A percentile compares a stretch with the other conserved stretches of the same genome.
Conservation (phyloP, 1,284 basidiomycete genomes). For the Irpex rosettiformis region DNA sequence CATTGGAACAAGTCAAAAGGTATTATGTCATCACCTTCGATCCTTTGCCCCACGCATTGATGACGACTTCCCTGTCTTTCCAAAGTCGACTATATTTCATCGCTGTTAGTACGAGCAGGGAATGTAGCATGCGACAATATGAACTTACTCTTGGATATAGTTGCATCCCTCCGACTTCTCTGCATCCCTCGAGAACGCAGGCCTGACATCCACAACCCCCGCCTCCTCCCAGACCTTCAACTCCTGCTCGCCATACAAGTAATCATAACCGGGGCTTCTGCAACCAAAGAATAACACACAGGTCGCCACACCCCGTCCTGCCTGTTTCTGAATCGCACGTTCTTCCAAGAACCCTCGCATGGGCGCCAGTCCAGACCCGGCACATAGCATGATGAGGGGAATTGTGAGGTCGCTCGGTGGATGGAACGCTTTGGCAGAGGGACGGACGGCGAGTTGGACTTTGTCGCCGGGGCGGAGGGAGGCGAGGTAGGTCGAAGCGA, state of each 20-base stretch:
- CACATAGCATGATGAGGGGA: slow-evolving; percentile 47
- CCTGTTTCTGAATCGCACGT: slow-evolving; percentile 41
- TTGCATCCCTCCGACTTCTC: slow-evolving; percentile 37
- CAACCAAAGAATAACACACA: slow-evolving; percentile 50
- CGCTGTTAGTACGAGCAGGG: neutral
- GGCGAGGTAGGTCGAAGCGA: slow-evolving; percentile 47
- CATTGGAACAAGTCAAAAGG: no score
- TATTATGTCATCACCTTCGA: slow-evolving; percentile 55
- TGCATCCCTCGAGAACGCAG: slow-evolving; percentile 40
- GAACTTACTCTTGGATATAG: slow-evolving; percentile 45
- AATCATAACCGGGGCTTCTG: slow-evolving; percentile 38
- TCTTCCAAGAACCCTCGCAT: slow-evolving; percentile 55
- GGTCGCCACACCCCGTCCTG: slow-evolving; percentile 40
- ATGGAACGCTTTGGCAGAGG: slow-evolving; percentile 40
- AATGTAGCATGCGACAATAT: neutral
- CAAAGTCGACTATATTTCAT: slow-evolving; percentile 37
- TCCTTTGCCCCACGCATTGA: slow-evolving; percentile 29
- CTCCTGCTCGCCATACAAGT: slow-evolving; percentile 39
- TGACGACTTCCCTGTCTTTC: slow-evolving; percentile 37
- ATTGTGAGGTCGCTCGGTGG: slow-evolving; percentile 38
- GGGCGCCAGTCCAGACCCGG: slow-evolving; percentile 48
- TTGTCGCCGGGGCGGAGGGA: slow-evolving; percentile 37
- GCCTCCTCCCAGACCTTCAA: slow-evolving; percentile 38
- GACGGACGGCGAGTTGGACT: slow-evolving; percentile 42
- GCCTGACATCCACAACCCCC: slow-evolving; percentile 45